Conservation (phyloP, 768 basidiomycete species). For the Naematelia aurantialba region DNA sequence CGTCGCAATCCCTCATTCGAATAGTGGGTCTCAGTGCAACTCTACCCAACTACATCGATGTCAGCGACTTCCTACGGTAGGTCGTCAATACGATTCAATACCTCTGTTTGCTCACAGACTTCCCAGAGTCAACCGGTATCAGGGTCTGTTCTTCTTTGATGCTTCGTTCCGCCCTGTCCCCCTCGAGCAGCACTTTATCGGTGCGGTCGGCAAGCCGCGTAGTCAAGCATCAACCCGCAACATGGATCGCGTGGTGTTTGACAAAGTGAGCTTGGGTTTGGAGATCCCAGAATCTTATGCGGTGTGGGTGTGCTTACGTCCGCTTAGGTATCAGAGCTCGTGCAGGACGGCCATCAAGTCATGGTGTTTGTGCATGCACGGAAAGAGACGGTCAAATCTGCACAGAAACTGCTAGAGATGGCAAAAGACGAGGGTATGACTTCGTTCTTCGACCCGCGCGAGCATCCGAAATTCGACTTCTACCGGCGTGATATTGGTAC, state of each 20-base stretch:
- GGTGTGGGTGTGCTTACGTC: not conserved
- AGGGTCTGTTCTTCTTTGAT: slow-evolving; percentile 94
- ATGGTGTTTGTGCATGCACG: slow-evolving; percentile 99
- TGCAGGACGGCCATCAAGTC: slow-evolving; percentile 90
- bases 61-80: slow-evolving; percentile 87
- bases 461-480: slow-evolving; percentile 70
- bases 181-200: slow-evolving; percentile 94
- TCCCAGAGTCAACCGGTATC: slow-evolving; percentile 74
- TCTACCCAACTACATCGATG: slow-evolving; percentile 93
- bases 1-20: slow-evolving; percentile 89
- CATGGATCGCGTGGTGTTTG: slow-evolving; percentile 78
- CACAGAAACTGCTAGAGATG: slow-evolving; percentile 72
- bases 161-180: slow-evolving; percentile 95
- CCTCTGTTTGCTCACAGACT: too few species aligned
- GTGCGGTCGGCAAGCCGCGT: slow-evolving; percentile 81
- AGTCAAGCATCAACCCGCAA: slow-evolving; percentile 71
- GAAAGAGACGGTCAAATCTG: slow-evolving; percentile 95
- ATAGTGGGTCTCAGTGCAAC: slow-evolving; percentile 93
- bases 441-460: slow-evolving; percentile 75
- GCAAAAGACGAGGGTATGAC: slow-evolving; percentile 65
- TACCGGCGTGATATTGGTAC: slow-evolving; percentile 74
- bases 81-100: too few species aligned
- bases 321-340: slow-evolving; percentile 67
- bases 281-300: not conserved
- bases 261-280: slow-evolving; percentile 56